These are phyloP conservation scores for Anisodus acutangulus DNA, from an alignment of 257 asterid species.

Conservation along the genomic window DNA sequence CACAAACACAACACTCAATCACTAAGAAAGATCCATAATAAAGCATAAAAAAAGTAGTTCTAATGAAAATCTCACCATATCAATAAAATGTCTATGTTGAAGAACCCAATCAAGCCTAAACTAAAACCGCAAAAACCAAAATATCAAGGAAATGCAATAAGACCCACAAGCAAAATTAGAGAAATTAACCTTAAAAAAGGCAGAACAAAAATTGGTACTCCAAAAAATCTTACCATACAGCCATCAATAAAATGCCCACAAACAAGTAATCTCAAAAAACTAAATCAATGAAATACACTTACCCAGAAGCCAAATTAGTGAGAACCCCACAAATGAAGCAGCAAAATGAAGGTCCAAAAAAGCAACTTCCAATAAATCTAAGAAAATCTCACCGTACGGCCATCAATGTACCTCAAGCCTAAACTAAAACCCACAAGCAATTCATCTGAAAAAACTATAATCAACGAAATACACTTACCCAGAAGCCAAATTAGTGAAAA, in stretches of 20 bases:
- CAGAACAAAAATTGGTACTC: neutral
- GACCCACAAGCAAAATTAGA: neutral
- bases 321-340: neutral
- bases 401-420: too few relatives aligned
- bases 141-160: too few relatives aligned
- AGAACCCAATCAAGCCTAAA: constrained; percentile 17
- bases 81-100: neutral
- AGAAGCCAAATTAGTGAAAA: neutral
- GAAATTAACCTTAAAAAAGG: neutral
- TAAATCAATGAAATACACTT: neutral
- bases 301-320: neutral
- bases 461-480: neutral
- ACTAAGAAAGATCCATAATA: neutral
- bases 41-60: neutral
- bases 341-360: neutral
- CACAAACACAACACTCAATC: neutral
- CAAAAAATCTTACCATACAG: neutral
- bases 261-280: neutral
- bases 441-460: neutral
- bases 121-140: neutral
- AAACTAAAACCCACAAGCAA: too few relatives aligned
- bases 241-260: neutral
- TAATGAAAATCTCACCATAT: neutral
- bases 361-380: neutral
- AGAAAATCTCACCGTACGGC: too few relatives aligned